phyloP scores from a whole-genome alignment of 495 filamentous ascomycete species.

The Pyrenula aspistea region DNA sequence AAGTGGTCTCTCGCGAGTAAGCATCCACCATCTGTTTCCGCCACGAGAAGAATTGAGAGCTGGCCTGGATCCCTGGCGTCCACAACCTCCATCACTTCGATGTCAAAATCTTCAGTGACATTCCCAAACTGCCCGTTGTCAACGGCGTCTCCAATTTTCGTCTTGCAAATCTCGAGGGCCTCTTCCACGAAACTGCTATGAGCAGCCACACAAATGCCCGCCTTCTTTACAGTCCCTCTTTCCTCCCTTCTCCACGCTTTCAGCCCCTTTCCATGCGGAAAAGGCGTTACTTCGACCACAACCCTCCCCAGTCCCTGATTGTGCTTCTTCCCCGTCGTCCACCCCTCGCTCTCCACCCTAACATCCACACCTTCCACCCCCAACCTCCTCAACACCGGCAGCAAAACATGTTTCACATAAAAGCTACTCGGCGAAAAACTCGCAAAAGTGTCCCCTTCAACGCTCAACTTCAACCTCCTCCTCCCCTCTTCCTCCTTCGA shows the following conservation, averaged over 20 bases:
- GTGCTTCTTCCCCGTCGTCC: constrained; percentile 41
- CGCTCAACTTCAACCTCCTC: constrained; percentile 39
- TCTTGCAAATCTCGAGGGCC: constrained; percentile 1
- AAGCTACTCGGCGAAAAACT: constrained; percentile 62
- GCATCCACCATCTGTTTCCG: constrained; percentile 46
- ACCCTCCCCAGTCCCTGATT: constrained; percentile 1
- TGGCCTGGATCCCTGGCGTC: constrained; percentile 47
- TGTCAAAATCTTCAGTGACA: constrained; percentile 16
- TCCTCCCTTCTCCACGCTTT: background rate
- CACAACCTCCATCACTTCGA: constrained; percentile 33
- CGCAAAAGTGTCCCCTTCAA: constrained; percentile 71
- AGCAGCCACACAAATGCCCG: background rate
- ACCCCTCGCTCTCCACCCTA: constrained; percentile 49
- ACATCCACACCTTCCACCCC: constrained; percentile 47
- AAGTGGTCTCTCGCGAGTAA: constrained; percentile 58
- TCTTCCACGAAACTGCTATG: background rate
- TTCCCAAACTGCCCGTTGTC: constrained; percentile 12
- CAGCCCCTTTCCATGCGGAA: background rate
- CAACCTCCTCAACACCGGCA: constrained; percentile 52
- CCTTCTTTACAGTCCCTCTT: background rate
- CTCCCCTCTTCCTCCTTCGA: constrained; percentile 11
- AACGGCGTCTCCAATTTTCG: constrained; percentile 5
- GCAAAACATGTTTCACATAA: constrained; percentile 63
- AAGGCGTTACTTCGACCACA: background rate
- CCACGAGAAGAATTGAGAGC: constrained; percentile 63